Conservation (phyloP, 306 rosid genomes). For the Vigna nakashimae region DNA sequence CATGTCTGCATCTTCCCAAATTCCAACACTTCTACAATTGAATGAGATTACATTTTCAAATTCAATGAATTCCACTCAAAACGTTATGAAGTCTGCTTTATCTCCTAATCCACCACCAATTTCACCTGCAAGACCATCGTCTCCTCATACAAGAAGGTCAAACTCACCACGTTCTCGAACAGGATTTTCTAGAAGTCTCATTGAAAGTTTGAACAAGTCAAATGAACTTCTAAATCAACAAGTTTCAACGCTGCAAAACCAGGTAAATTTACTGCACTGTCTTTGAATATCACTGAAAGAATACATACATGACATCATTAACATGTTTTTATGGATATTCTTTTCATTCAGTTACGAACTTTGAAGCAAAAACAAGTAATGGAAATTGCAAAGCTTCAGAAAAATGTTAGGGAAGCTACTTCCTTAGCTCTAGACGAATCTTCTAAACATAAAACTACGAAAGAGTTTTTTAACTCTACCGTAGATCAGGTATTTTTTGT, state of each 20-base stretch:
- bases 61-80: conserved; percentile 63
- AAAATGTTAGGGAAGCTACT: conserved; percentile 49
- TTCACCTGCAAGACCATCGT: conserved; percentile 64
- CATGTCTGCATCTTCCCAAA: conserved; percentile 62
- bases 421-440: conserved; percentile 58
- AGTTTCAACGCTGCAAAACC: conserved; percentile 65
- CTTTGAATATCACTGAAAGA: conserved; percentile 5
- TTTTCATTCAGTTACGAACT: conserved; percentile 61
- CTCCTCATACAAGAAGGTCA: conserved; percentile 73
- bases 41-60: conserved; percentile 81
- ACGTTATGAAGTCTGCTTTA: conserved; percentile 56
- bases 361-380: conserved; percentile 63
- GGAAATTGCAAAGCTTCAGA: conserved; percentile 59
- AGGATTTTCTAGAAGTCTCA: conserved; percentile 77
- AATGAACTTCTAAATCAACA: conserved; percentile 75
- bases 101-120: conserved; percentile 52
- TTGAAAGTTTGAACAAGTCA: conserved; percentile 77
- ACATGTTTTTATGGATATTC: conserved; percentile 29
- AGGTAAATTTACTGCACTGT: conserved; percentile 54
- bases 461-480: conserved; percentile 59
- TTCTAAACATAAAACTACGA: conserved; percentile 57
- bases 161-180: conserved; percentile 72
- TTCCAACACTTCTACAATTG: conserved; percentile 66
- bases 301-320: neutral
- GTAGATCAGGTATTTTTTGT: conserved; percentile 66